phyloP scores from a whole-genome alignment of 306 rosid genomes.

The Trifolium subterraneum region DNA sequence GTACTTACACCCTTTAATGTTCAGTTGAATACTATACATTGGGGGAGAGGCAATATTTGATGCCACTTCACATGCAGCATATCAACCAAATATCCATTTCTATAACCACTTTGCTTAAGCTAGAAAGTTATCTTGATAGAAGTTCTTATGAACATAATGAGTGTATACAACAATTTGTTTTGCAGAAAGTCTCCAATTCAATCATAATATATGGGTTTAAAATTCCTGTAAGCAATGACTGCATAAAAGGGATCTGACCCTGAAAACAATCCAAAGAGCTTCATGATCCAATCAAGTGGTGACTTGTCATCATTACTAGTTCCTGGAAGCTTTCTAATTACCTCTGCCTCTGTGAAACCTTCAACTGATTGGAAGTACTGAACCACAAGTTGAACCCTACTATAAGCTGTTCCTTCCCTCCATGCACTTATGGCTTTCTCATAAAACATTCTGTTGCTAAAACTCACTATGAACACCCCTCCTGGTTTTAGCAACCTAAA shows the following conservation, averaged over 20 bases:
- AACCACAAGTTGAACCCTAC: conserved; percentile 74
- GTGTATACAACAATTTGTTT: background rate
- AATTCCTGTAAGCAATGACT: conserved; percentile 76
- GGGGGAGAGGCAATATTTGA: no score
- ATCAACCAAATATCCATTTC: background rate
- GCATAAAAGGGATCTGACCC: conserved; percentile 81
- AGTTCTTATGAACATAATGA: background rate
- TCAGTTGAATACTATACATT: no score
- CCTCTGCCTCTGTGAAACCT: conserved; percentile 81
- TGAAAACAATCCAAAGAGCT: conserved; percentile 62
- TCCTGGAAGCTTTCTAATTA: conserved; percentile 56
- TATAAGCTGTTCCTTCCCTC: conserved; percentile 77
- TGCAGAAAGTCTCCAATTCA: conserved; percentile 21
- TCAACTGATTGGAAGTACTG: conserved; percentile 83
- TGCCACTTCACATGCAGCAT: no score
- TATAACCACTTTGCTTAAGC: background rate
- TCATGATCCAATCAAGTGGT: conserved; percentile 59
- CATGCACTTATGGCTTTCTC: conserved; percentile 83
- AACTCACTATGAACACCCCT: conserved; percentile 84
- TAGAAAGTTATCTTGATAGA: background rate
- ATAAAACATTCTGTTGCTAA: conserved; percentile 87
- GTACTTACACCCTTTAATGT: no score
- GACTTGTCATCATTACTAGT: conserved; percentile 42
- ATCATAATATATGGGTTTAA: conserved; percentile 60
- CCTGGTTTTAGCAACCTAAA: conserved; percentile 77